Base-by-base conservation (phyloP, 1,284 basidiomycete species). In the Macrocystidia cucumis region DNA sequence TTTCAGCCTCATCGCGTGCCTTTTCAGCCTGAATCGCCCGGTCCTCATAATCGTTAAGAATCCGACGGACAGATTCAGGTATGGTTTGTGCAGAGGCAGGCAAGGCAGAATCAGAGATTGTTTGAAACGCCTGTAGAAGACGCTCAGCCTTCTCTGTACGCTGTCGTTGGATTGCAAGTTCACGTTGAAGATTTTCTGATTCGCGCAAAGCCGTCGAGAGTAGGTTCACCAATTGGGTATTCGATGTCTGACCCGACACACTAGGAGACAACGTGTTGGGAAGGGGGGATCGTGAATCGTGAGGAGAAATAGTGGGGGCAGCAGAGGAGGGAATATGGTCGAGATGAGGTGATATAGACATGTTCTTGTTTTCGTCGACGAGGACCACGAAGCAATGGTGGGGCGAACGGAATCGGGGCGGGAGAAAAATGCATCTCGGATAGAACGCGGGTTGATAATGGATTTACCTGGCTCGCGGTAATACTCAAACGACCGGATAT, bases 131-230 rank as follows among this genome's bases (percentile, higher is more conserved):
- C 20, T 44, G 36, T 9, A 51, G 37, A 5, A 74, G 57, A 2
- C 69, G 62, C 34, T 80, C 78, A 0, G 70, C 63, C 43, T 69
- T 67, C 29, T 78, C 74, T 2, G 69, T 66, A 30, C 74, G 67
- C 38, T 63, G 63, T 23, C 52, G 53, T 0, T 55, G 44, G 0
- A 41, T 8, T 2, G 48, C 39, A 43, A 80, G 67, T 42, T 82
- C 74, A 33, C 59, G 61, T 22, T 64, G 60, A 29, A 79, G 63
- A 13, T 36, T 9, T 9, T 80, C 78, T 29, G 57, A 50, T 34
- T 81, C 74, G 41, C 57, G 59, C 44, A 71, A 70, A 34, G 67
- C 61, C 18, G 64, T 58, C 4, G 69, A 51, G 50, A 81, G 73
- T 25, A 81, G 62, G 4, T 59, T 48, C 9, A 78, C 75, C 46